Percentiles rank a stretch among this genome's conserved stretches.
Evolutionary conservation across 2,329 filamentous ascomycete species (phyloP).

Genomic region (Pseudocercospora cruenta): DNA sequence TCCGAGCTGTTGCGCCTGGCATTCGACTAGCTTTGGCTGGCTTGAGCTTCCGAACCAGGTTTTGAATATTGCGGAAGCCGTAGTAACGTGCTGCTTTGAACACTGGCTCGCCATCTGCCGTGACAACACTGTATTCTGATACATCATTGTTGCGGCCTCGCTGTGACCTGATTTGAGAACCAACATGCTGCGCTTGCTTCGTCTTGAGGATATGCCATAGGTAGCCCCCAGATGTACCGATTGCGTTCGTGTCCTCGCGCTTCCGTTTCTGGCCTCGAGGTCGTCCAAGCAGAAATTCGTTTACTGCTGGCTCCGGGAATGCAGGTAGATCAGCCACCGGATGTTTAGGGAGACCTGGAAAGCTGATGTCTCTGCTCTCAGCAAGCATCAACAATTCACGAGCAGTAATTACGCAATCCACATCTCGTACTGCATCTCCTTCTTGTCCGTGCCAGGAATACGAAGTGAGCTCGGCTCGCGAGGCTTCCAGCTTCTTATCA

Average conservation of each 20-base stretch:
- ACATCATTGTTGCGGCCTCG: constrained; percentile 90
- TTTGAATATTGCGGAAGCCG: constrained; percentile 97
- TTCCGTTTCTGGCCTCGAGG: constrained; percentile 49
- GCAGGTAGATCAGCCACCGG: constrained; percentile 55
- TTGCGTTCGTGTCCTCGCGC: constrained; percentile 48
- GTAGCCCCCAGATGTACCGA: constrained; percentile 86
- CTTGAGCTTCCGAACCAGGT: constrained; percentile 88
- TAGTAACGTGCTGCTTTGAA: constrained; percentile 90
- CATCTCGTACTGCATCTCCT: constrained; percentile 71
- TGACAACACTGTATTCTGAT: constrained; percentile 75
- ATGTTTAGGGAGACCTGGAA: constrained; percentile 70
- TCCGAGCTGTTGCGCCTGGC: constrained; percentile 69
- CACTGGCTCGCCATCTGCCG: constrained; percentile 51
- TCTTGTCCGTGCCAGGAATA: constrained; percentile 40
- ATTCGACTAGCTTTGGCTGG: constrained; percentile 77
- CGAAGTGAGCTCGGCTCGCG: constrained; percentile 82
- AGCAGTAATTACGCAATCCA: constrained; percentile 97
- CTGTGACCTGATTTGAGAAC: constrained; percentile 69
- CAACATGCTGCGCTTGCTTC: constrained; percentile 70
- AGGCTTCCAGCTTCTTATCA: constrained; percentile 97
- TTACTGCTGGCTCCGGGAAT: constrained; percentile 74
- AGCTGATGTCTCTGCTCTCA: constrained; percentile 75
- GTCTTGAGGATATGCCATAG: constrained; percentile 81
- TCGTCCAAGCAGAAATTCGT: constrained; percentile 73
- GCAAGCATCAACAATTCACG: constrained; percentile 92